Conservation (phyloP, 2,329 filamentous ascomycete species). For the Aschersonia sp. region DNA sequence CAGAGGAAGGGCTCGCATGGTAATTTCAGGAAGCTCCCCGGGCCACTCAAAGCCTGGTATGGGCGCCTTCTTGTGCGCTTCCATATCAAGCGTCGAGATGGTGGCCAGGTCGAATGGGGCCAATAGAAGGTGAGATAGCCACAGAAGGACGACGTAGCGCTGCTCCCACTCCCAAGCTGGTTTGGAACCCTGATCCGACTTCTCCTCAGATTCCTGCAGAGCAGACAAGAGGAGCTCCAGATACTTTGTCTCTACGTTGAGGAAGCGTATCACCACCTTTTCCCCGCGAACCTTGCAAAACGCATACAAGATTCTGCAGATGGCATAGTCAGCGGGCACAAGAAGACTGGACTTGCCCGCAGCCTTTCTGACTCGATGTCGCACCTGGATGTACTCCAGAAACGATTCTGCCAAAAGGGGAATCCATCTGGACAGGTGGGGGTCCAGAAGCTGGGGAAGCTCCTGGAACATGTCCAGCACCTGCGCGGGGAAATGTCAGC, state of each 20-base stretch:
- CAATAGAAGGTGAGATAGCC: constrained; percentile 70
- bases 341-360: constrained; percentile 24
- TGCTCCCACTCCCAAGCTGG: constrained; percentile 64
- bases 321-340: constrained; percentile 49
- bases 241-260: constrained; percentile 79
- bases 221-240: constrained; percentile 67
- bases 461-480: constrained; percentile 84
- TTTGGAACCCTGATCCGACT: constrained; percentile 5
- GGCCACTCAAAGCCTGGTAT: constrained; percentile 41
- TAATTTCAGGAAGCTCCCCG: constrained; percentile 49
- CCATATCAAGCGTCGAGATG: constrained; percentile 52
- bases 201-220: constrained; percentile 45
- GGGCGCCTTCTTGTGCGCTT: constrained; percentile 25
- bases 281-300: constrained; percentile 91
- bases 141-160: constrained; percentile 72
- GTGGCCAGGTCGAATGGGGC: constrained; percentile 84
- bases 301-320: constrained; percentile 69
- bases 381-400: constrained; percentile 44
- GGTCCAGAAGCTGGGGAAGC: constrained; percentile 83
- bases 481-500: constrained; percentile 12
- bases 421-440: constrained; percentile 62
- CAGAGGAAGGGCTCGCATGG: constrained; percentile 54
- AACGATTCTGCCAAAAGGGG: constrained; percentile 64
- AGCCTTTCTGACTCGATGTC: constrained; percentile 23
- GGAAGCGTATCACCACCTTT: constrained; percentile 80